These are phyloP conservation scores for Cladophialophora yegresii DNA, from an alignment of 2,329 filamentous ascomycete species.

Conservation along the genomic window DNA sequence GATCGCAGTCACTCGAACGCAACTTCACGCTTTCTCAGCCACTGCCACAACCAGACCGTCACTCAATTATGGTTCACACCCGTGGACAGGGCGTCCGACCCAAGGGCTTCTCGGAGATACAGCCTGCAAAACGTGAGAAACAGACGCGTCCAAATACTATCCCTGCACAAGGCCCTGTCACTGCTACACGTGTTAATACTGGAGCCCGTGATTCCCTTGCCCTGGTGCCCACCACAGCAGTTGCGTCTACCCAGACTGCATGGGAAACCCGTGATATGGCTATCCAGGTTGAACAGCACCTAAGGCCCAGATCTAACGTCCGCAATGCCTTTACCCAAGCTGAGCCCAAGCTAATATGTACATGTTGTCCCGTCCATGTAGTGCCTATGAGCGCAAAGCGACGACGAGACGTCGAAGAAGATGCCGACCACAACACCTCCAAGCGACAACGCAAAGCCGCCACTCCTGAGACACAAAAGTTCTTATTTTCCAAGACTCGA, in stretches of 20 bases:
- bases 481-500: conserved; percentile 28
- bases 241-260: background rate
- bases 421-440: conserved; percentile 11
- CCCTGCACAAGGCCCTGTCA: background rate
- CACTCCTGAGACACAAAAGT: conserved; percentile 22
- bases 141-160: conserved; percentile 4
- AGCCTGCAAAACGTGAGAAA: conserved; percentile 31
- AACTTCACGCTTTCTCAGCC: background rate
- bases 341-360: conserved; percentile 24
- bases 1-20: background rate
- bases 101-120: conserved; percentile 27
- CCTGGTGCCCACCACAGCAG: background rate
- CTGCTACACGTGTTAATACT: background rate
- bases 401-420: conserved; percentile 22
- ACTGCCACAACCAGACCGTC: background rate
- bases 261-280: background rate
- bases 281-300: background rate
- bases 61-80: conserved; percentile 27
- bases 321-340: conserved; percentile 24
- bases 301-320: background rate
- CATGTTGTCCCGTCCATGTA: conserved; percentile 14
- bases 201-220: background rate
- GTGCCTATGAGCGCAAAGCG: conserved; percentile 24
- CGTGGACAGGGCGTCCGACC: conserved; percentile 30
- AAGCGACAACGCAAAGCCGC: conserved; percentile 24